Evolutionary conservation across 169 alveolate genomes (phyloP).

Genomic region (Plasmodium adleri): DNA sequence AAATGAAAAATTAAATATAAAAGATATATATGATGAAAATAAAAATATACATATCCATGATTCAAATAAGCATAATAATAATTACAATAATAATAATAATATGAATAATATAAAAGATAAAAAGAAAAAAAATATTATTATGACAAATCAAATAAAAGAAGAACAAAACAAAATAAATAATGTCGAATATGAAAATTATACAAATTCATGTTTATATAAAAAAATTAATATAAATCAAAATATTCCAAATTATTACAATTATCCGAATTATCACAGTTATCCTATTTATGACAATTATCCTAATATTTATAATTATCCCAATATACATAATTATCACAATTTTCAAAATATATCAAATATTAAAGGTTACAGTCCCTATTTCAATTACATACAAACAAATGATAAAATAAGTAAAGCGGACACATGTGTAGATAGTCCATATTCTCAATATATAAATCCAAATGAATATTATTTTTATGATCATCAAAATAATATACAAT

Average conservation of each 20-base stretch:
- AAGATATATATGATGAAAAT: not conserved
- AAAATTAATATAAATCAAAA: conserved; percentile 53
- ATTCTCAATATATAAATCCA: conserved; percentile 36
- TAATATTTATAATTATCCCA: too few relatives aligned
- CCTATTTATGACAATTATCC: too few relatives aligned
- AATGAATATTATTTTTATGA: conserved; percentile 46
- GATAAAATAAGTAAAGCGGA: conserved; percentile 21
- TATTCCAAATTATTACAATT: too few relatives aligned
- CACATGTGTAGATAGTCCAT: conserved; percentile 14
- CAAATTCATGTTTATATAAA: conserved; percentile 21
- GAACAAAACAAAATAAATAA: conserved; percentile 18
- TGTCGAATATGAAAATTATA: conserved; percentile 28
- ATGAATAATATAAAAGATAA: conserved; percentile 19
- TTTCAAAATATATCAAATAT: too few relatives aligned
- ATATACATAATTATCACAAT: too few relatives aligned
- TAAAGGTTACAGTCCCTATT: conserved; percentile 24
- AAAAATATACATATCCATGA: not conserved
- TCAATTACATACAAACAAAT: conserved; percentile 58
- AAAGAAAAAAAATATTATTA: not conserved
- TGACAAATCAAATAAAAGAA: not conserved
- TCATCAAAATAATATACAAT: conserved; percentile 56
- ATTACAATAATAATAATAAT: not conserved
- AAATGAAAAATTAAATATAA: not conserved
- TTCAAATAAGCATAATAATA: not conserved
- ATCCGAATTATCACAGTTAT: too few relatives aligned